Base-by-base conservation (phyloP, 805 yeast genomes). In the Suhomyces faveliae region DNA sequence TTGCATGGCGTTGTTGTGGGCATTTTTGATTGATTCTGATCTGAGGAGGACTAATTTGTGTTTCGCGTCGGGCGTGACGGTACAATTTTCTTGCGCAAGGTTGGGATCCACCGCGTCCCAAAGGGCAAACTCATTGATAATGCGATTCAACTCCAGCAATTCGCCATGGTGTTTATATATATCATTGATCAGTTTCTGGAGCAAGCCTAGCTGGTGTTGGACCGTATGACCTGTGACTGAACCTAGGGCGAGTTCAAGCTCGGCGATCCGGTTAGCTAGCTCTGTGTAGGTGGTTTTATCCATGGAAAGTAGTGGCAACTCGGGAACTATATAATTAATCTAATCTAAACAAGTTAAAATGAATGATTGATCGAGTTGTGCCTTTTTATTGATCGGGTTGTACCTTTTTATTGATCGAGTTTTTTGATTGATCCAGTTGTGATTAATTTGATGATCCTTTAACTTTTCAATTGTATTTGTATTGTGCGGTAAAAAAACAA, bases 41-140 rank as follows among this genome's bases (percentile, higher is more conserved):
- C 60, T 60, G n/a, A 63, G 42, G 2, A 59, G 47, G 1, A 68
- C 40, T 40, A 59, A 39, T 40, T 60, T 56, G 45, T 60, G 55
- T 40, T 62, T 61, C 12, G 24, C 20, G 4, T 53, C 57, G 17
- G 15, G 11, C n/a, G 40, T 19, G 15, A 37, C 23, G 11, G 17
- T 11, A n/a, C 4, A 5, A 10, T 7, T 20, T 1, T 17, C 40
- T 30, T 15, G 30, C 5, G 13, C 5, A 11, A 4, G 12, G 13
- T 33, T 24, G 10, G 40, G 25, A 12, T 37, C 40, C 20, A 37
- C 23, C 23, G 23, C n/a, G 15, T 37, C 24, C 40, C 40, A 37
- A n/a, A 60, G 19, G 33, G 50, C 39, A 15, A 61, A 54, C n/a
- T 59, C 60, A 6, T 37, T 46, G 5, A 59, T 45, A 17, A 64